Conservation (phyloP, 2,329 filamentous ascomycete genomes). For the Cytospora chrysosperma region DNA sequence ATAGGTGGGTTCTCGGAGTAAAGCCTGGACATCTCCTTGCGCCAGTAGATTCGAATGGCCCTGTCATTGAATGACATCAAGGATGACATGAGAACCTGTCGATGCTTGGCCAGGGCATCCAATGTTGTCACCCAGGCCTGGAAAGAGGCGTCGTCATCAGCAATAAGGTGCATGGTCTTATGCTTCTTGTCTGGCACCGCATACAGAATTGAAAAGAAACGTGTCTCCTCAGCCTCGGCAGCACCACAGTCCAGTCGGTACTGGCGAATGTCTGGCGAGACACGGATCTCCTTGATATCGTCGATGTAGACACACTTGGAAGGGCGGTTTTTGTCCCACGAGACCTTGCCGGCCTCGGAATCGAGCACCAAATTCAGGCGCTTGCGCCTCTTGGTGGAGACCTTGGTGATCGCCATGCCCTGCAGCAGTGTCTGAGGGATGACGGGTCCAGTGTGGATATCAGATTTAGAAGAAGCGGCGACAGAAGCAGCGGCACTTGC, state of each 20-base stretch:
- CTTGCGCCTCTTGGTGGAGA: conserved; percentile 82
- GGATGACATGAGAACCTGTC: conserved; percentile 87
- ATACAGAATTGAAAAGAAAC: conserved; percentile 91
- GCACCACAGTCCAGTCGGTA: conserved; percentile 83
- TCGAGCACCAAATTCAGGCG: conserved; percentile 72
- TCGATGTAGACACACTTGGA: conserved; percentile 91
- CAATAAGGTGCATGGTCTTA: conserved; percentile 86
- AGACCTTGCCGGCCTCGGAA: conserved; percentile 79
- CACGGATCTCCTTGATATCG: conserved; percentile 87
- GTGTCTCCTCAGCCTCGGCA: conserved; percentile 62
- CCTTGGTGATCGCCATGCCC: conserved; percentile 76
- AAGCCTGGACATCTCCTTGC: conserved; percentile 73
- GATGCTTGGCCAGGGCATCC: conserved; percentile 78
- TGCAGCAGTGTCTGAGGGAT: conserved; percentile 74
- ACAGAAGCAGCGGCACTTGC: conserved; percentile 49
- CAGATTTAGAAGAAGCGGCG: conserved; percentile 36
- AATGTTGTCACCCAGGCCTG: conserved; percentile 81
- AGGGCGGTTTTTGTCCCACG: conserved; percentile 77
- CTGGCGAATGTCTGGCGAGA: conserved; percentile 79
- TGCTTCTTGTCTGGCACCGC: conserved; percentile 75
- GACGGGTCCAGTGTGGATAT: conserved; percentile 62
- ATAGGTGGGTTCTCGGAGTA: conserved; percentile 50
- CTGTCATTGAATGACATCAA: conserved; percentile 82
- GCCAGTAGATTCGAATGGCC: conserved; percentile 82
- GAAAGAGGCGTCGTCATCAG: conserved; percentile 69